Conservation (phyloP, 2,329 filamentous ascomycete genomes). For the Sclerotinia subarctica region DNA sequence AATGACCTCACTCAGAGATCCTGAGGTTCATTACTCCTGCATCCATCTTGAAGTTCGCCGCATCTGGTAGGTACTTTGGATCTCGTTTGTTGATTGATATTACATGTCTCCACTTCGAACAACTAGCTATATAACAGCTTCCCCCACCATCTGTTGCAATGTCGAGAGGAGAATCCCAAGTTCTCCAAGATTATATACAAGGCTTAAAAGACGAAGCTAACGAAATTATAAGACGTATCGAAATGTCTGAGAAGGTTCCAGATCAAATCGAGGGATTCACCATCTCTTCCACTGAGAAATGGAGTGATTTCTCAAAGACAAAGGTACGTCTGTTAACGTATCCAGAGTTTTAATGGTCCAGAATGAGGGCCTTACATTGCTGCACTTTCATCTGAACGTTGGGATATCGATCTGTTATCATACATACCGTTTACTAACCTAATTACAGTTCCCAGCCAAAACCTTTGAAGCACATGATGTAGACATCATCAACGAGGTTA, state of each 20-base stretch:
- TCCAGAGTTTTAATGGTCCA: background rate
- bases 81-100: background rate
- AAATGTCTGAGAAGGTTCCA: constrained; percentile 36
- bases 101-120: background rate
- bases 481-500: constrained; percentile 74
- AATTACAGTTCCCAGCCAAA: constrained; percentile 46
- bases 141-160: background rate
- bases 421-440: background rate
- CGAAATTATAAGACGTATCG: background rate
- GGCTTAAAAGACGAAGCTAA: accelerated
- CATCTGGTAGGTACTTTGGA: background rate
- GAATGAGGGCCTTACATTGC: too few species aligned
- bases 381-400: too few species aligned
- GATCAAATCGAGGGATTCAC: constrained; percentile 61
- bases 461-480: constrained; percentile 83
- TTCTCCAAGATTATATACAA: too few species aligned
- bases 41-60: background rate
- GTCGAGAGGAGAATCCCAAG: background rate
- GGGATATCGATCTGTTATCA: background rate
- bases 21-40: background rate
- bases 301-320: constrained; percentile 31
- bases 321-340: constrained; percentile 25
- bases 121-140: background rate
- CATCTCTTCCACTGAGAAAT: constrained; percentile 40
- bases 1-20: background rate